Percentiles rank a stretch among this genome's conserved stretches.
These are phyloP conservation scores for Rosa lucieae DNA, from an alignment of 306 rosid genomes.

Conservation along the genomic window DNA sequence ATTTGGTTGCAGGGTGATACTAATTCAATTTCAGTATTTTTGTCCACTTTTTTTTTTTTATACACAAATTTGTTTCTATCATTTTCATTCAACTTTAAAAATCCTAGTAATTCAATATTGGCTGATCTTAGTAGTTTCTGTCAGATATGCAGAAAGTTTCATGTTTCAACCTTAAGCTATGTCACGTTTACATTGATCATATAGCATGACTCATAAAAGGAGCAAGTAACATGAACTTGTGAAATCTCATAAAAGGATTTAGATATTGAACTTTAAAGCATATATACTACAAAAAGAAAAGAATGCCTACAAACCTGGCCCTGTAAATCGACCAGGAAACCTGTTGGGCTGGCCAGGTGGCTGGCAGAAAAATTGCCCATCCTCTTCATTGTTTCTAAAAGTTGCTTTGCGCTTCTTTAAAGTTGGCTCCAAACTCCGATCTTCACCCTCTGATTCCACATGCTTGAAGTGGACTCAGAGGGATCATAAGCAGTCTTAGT, in stretches of 20 bases:
- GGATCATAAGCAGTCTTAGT: conserved; percentile 48
- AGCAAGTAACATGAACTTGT: conserved; percentile 47
- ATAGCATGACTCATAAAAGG: conserved; percentile 33
- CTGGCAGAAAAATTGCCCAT: conserved; percentile 75
- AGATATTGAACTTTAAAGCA: conserved; percentile 46
- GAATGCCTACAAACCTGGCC: conserved; percentile 79
- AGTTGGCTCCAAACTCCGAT: conserved; percentile 50
- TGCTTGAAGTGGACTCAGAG: conserved; percentile 43
- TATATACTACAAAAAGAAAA: conserved; percentile 48
- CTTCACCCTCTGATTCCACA: conserved; percentile 54
- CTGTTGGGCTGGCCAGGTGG: conserved; percentile 69
- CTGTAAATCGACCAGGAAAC: conserved; percentile 45
- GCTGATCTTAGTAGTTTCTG: neutral
- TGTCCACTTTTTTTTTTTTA: neutral
- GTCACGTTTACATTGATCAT: conserved; percentile 15
- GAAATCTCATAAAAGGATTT: conserved; percentile 46
- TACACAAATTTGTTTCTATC: neutral
- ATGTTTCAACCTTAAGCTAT: conserved; percentile 6
- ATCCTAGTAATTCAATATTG: neutral
- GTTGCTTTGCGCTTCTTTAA: conserved; percentile 71
- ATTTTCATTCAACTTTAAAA: neutral
- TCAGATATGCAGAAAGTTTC: neutral
- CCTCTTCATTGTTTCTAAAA: conserved; percentile 55
- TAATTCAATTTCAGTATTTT: too few relatives aligned
- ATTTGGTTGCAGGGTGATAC: too few relatives aligned